A percentile compares a stretch with the other conserved stretches of the same genome.
phyloP scores from a whole-genome alignment of 768 basidiomycete genomes.

The Baorangia bicolor region DNA sequence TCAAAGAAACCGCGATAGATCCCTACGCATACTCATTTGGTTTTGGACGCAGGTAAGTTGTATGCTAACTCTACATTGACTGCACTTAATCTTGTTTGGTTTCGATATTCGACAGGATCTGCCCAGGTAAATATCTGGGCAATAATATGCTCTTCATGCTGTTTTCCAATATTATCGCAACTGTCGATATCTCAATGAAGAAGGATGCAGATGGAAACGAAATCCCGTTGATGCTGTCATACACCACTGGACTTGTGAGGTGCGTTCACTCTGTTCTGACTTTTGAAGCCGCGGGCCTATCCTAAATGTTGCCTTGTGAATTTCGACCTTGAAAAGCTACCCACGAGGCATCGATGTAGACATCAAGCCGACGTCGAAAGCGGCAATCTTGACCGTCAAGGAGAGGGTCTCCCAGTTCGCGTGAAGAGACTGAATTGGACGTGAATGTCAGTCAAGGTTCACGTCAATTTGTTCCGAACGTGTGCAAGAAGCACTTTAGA shows the following conservation, averaged over 20 bases:
- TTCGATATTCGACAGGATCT: constrained; percentile 1
- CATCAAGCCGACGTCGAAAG: constrained; percentile 11
- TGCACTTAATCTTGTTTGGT: background rate
- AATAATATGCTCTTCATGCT: constrained; percentile 12
- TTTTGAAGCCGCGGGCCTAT: background rate
- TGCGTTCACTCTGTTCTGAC: background rate
- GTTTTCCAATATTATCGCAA: constrained; percentile 7
- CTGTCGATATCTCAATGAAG: constrained; percentile 7
- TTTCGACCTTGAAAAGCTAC: background rate
- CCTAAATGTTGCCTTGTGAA: background rate
- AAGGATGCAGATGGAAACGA: constrained; percentile 8
- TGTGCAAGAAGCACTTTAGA: background rate
- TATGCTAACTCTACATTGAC: no score
- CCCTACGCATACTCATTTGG: constrained; percentile 14
- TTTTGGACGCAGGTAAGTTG: constrained; percentile 10
- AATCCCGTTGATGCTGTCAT: background rate
- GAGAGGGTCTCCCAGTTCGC: background rate
- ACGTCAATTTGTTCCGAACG: background rate
- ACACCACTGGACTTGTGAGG: constrained; percentile 12
- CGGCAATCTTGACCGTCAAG: constrained; percentile 10
- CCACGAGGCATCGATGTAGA: constrained; percentile 10
- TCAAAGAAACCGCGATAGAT: constrained; percentile 9
- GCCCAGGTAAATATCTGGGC: constrained; percentile 11
- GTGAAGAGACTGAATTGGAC: background rate
- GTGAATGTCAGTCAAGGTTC: background rate